Evolutionary conservation across 75 land plant genomes (phyloP).

Genomic region (Sequoia sempervirens): DNA sequence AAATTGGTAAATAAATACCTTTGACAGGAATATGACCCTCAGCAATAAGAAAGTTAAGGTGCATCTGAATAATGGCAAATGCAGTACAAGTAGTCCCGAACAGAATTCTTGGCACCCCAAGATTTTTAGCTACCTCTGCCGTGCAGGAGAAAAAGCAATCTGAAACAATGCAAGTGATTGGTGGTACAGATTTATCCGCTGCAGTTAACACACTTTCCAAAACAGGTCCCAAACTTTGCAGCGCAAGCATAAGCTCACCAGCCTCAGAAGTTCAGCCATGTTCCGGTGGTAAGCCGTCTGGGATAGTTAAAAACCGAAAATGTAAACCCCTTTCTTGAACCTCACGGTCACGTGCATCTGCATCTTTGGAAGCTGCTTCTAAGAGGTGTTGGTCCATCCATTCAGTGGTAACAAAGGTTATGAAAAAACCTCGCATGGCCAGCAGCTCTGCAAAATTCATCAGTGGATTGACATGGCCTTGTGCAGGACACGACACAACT

Average conservation of each 20-base stretch:
- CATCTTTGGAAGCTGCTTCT: neutral
- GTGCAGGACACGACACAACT: neutral
- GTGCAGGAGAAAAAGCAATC: neutral
- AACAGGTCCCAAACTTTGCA: neutral
- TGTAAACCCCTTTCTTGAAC: neutral
- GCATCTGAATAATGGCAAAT: neutral
- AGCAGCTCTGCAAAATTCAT: slow-evolving; percentile 1
- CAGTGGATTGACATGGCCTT: neutral
- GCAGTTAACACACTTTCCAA: neutral
- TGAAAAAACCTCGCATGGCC: neutral
- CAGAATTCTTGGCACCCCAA: neutral
- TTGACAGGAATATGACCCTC: slow-evolving; percentile 1
- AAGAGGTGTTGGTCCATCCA: neutral
- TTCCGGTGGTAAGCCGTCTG: neutral
- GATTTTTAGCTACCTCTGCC: neutral
- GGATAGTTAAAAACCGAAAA: neutral
- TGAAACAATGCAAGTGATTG: neutral
- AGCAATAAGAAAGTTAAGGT: neutral
- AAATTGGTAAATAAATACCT: neutral
- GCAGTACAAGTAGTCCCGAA: neutral
- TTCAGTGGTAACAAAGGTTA: neutral
- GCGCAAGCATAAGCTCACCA: neutral
- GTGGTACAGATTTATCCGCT: neutral
- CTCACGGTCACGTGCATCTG: neutral
- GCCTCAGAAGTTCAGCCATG: neutral